Conservation (phyloP, 192 early-diverging fungal genomes). For the Backusella circina region DNA sequence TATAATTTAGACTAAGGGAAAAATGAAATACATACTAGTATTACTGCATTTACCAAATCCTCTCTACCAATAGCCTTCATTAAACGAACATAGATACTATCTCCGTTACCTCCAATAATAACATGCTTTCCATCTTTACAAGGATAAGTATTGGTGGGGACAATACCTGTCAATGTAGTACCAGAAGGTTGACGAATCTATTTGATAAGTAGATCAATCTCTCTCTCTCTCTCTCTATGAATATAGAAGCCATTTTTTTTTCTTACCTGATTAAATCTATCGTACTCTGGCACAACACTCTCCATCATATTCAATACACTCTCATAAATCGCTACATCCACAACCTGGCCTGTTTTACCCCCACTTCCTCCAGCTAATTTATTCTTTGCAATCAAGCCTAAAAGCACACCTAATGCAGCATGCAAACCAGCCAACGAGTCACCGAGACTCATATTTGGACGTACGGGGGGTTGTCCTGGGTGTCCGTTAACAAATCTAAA, state of each 20-base stretch:
- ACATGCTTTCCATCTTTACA: conserved; percentile 45
- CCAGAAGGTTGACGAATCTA: conserved; percentile 49
- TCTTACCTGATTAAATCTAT: conserved; percentile 38
- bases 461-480: conserved; percentile 38
- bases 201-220: neutral
- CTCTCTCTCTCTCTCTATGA: neutral
- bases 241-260: neutral
- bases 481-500: conserved; percentile 44
- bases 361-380: conserved; percentile 14
- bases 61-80: conserved; percentile 39
- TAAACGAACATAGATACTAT: conserved; percentile 45
- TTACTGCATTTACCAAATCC: conserved; percentile 28
- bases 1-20: neutral
- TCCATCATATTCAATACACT: conserved; percentile 49
- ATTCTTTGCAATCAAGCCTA: conserved; percentile 36
- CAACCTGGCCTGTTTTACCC: conserved; percentile 36
- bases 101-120: conserved; percentile 50
- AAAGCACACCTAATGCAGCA: conserved; percentile 39
- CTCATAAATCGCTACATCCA: conserved; percentile 52
- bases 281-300: conserved; percentile 45
- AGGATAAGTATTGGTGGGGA: conserved; percentile 44
- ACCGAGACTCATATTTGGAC: conserved; percentile 49
- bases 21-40: neutral
- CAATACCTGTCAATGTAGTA: conserved; percentile 49
- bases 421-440: conserved; percentile 50